A percentile compares a stretch with the other conserved stretches of the same genome.
These are phyloP conservation scores for Choiromyces venosus DNA, from an alignment of 495 filamentous ascomycete species.

Conservation along the genomic window DNA sequence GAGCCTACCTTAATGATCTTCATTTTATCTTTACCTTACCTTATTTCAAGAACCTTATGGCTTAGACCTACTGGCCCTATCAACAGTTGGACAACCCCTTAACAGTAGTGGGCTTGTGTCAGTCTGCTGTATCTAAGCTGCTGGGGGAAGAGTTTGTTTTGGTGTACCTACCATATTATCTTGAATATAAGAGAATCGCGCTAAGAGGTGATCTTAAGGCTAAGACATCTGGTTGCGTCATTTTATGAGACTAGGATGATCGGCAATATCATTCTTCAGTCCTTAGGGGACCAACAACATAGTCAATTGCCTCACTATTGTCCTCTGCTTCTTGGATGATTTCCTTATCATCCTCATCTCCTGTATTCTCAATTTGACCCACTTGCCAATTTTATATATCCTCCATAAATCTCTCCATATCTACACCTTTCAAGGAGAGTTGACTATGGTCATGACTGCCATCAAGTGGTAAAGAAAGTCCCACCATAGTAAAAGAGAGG, in stretches of 20 bases:
- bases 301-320: not conserved
- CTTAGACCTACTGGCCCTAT: too few relatives aligned
- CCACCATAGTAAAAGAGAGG: not conserved
- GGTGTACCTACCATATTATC: too few relatives aligned
- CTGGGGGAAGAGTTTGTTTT: too few relatives aligned
- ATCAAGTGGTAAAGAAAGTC: constrained; percentile 7
- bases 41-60: too few relatives aligned
- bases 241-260: not conserved
- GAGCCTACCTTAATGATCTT: too few relatives aligned
- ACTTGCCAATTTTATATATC: not conserved
- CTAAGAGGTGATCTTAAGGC: too few relatives aligned
- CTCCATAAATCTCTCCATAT: not conserved
- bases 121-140: too few relatives aligned
- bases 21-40: too few relatives aligned
- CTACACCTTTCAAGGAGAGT: not conserved
- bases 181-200: too few relatives aligned
- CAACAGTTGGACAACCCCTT: too few relatives aligned
- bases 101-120: too few relatives aligned
- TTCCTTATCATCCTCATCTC: not conserved
- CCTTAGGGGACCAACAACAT: not conserved
- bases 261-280: not conserved
- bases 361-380: not conserved
- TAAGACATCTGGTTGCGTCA: too few relatives aligned
- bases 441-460: not conserved
- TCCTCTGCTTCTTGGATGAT: not conserved